Evolutionary conservation across 163 green algal genomes (phyloP).

Genomic region (Volvox carteri): DNA sequence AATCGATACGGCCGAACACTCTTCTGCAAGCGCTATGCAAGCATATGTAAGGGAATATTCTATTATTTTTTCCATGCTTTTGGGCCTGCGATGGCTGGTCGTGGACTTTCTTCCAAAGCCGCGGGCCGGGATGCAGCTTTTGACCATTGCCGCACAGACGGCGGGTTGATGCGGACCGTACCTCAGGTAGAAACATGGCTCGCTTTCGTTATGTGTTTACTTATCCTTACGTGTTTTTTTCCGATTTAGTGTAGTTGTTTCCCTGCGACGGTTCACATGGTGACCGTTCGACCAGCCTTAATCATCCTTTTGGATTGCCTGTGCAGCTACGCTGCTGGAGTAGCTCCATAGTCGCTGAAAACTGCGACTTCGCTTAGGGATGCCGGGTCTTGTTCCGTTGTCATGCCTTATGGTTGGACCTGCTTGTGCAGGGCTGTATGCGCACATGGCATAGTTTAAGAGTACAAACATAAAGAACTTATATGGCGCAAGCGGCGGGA

Average conservation of each 20-base stretch:
- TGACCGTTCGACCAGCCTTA: background rate
- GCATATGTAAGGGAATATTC: too few species aligned
- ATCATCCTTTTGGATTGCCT: too few species aligned
- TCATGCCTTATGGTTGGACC: background rate
- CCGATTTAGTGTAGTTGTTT: background rate
- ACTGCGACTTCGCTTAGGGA: too few species aligned
- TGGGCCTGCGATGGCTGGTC: too few species aligned
- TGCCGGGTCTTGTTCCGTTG: too few species aligned
- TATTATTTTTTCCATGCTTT: too few species aligned
- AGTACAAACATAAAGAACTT: background rate
- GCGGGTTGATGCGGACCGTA: background rate
- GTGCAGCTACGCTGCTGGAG: too few species aligned
- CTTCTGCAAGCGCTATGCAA: too few species aligned
- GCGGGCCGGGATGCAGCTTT: background rate
- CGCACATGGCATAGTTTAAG: background rate
- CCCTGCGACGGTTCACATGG: background rate
- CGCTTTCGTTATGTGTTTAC: background rate
- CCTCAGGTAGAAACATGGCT: background rate
- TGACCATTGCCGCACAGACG: too few species aligned
- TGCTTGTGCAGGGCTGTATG: background rate
- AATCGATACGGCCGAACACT: too few species aligned
- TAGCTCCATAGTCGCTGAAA: too few species aligned
- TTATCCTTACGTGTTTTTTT: background rate
- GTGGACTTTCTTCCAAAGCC: too few species aligned
- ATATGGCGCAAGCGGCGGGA: constrained; percentile 8